Evolutionary conservation across 495 filamentous ascomycete genomes (phyloP).

Genomic region (Penicillium paxilli): DNA sequence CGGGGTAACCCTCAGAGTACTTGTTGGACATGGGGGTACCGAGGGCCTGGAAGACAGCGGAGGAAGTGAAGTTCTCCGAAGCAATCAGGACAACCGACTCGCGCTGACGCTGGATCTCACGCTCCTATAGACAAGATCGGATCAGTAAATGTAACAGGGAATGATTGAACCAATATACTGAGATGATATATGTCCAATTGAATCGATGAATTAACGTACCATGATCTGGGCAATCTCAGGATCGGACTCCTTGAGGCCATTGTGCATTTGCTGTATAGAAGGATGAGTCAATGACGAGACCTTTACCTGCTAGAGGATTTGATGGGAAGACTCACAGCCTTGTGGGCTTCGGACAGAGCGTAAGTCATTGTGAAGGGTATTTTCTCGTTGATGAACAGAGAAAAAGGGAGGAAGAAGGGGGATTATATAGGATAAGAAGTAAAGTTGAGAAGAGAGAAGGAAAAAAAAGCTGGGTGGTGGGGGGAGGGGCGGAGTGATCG

Average conservation of each 20-base stretch:
- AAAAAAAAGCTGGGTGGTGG: constrained; percentile 23
- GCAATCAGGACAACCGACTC: constrained; percentile 99
- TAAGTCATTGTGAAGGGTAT: constrained; percentile 59
- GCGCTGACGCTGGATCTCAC: constrained; percentile 94
- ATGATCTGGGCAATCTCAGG: constrained; percentile 93
- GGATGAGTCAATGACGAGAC: constrained; percentile 51
- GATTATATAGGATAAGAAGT: constrained; percentile 5
- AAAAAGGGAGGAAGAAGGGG: constrained; percentile 9
- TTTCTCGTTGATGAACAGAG: constrained; percentile 12
- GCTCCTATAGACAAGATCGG: constrained; percentile 56
- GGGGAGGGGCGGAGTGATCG: constrained; percentile 25
- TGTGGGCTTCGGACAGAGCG: constrained; percentile 85
- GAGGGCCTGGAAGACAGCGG: constrained; percentile 92
- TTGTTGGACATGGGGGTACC: constrained; percentile 99
- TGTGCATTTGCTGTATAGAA: constrained; percentile 77
- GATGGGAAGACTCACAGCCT: constrained; percentile 65
- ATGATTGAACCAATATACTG: background rate
- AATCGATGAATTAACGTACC: constrained; percentile 66
- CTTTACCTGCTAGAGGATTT: background rate
- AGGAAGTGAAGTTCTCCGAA: constrained; percentile 98
- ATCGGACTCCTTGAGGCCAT: constrained; percentile 78
- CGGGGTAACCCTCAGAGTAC: constrained; percentile 98
- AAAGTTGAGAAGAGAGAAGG: constrained; percentile 12
- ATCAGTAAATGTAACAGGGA: constrained; percentile 5
- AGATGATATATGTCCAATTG: background rate